phyloP scores from a whole-genome alignment of 495 filamentous ascomycete species.

The Neurospora intermedia region DNA sequence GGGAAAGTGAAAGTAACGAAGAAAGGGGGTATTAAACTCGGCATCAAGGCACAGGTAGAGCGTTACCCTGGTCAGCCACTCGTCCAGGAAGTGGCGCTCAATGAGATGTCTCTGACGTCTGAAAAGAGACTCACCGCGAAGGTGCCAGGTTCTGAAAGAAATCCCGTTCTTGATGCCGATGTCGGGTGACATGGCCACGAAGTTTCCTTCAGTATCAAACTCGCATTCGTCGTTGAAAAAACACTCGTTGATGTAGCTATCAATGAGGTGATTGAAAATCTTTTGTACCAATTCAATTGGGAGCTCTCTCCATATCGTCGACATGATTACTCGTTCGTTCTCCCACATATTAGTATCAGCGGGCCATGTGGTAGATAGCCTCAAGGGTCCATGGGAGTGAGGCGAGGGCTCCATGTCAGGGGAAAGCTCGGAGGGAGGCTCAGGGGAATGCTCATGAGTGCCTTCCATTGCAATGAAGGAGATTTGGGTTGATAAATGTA shows the following conservation, averaged over 20 bases:
- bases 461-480: neutral
- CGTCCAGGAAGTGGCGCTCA: neutral
- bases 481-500: neutral
- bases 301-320: neutral
- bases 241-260: neutral
- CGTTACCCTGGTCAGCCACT: neutral
- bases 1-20: neutral
- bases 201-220: neutral
- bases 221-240: neutral
- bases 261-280: neutral
- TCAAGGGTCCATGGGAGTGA: neutral
- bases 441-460: neutral
- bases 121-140: neutral
- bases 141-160: neutral
- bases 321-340: neutral
- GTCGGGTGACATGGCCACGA: neutral
- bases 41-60: neutral
- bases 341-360: neutral
- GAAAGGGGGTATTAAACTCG: neutral
- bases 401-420: too few relatives aligned
- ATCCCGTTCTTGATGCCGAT: too few relatives aligned
- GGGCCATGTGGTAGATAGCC: too few relatives aligned
- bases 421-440: neutral
- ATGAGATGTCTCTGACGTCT: neutral
- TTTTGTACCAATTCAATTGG: neutral